Percentiles rank a stretch among this genome's conserved stretches.
Conservation (phyloP, 2,329 filamentous ascomycete species). For the Aspergillus ochraceus region DNA sequence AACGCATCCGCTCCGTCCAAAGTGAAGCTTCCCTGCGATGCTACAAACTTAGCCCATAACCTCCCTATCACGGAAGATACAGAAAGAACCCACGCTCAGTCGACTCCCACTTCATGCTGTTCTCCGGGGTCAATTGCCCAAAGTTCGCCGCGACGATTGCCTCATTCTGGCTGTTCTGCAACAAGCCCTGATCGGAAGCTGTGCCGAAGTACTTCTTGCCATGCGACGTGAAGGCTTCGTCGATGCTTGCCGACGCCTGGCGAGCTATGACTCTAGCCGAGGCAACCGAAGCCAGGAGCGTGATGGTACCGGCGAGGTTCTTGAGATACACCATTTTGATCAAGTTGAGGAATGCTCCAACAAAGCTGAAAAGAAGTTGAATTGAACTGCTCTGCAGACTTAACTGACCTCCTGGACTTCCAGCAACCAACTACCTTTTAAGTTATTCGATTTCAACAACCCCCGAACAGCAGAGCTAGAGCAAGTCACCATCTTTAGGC, state of each 20-base stretch:
- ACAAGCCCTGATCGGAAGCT: constrained; percentile 52
- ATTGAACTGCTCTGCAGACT: background rate
- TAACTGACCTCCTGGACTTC: background rate
- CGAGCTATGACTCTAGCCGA: constrained; percentile 4
- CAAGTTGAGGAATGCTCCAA: background rate
- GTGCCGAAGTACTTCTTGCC: constrained; percentile 68
- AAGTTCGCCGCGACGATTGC: constrained; percentile 62
- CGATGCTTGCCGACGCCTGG: constrained; percentile 43
- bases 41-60: constrained; percentile 5
- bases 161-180: constrained; percentile 62
- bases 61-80: background rate
- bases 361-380: background rate
- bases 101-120: constrained; percentile 65
- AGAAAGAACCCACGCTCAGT: constrained; percentile 50
- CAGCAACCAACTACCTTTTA: background rate
- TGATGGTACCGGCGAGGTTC: background rate
- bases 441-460: too few relatives aligned
- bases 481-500: background rate
- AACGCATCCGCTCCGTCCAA: constrained; percentile 56
- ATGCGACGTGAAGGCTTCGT: constrained; percentile 57
- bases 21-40: constrained; percentile 54
- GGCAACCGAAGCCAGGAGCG: background rate
- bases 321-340: background rate
- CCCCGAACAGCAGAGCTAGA: background rate
- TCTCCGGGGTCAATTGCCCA: constrained; percentile 64